phyloP scores from a whole-genome alignment of 192 early-diverging fungal genomes.

The Chytriomyces confervae region DNA sequence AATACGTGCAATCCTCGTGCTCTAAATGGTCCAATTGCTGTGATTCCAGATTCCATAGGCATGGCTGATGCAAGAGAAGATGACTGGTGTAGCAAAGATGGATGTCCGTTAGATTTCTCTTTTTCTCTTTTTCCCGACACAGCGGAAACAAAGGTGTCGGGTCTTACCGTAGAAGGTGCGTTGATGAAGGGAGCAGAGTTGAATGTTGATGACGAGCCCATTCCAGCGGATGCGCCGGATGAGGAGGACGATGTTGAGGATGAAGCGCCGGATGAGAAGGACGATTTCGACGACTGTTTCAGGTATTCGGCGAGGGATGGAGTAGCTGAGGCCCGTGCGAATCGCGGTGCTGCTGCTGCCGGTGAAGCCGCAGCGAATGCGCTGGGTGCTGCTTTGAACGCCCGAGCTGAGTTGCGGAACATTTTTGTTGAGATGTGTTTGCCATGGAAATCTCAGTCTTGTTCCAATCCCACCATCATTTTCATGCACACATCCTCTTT shows the following conservation, averaged over 20 bases:
- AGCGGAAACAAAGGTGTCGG: background rate
- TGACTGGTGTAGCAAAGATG: background rate
- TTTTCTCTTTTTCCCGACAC: background rate
- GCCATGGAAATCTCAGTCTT: too few relatives aligned
- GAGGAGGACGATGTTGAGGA: background rate
- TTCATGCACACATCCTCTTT: too few relatives aligned
- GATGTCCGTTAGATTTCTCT: background rate
- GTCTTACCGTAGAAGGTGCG: background rate
- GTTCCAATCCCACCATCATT: too few relatives aligned
- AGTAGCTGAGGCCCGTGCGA: too few relatives aligned
- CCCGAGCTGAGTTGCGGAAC: too few relatives aligned
- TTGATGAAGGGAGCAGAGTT: background rate
- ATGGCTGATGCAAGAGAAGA: background rate
- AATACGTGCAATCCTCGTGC: conserved; percentile 22
- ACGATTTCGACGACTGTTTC: too few relatives aligned
- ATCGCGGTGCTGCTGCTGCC: too few relatives aligned
- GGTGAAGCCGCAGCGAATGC: too few relatives aligned
- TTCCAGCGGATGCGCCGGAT: background rate
- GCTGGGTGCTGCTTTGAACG: too few relatives aligned
- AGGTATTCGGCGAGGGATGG: too few relatives aligned
- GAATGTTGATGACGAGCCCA: conserved; percentile 1
- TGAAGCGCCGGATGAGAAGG: conserved; percentile 4
- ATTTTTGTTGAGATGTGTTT: too few relatives aligned
- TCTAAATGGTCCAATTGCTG: conserved; percentile 7
- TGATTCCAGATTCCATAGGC: background rate